These are phyloP conservation scores for Wickerhamiella lipophila DNA, from an alignment of 805 yeast species.

Conservation along the genomic window DNA sequence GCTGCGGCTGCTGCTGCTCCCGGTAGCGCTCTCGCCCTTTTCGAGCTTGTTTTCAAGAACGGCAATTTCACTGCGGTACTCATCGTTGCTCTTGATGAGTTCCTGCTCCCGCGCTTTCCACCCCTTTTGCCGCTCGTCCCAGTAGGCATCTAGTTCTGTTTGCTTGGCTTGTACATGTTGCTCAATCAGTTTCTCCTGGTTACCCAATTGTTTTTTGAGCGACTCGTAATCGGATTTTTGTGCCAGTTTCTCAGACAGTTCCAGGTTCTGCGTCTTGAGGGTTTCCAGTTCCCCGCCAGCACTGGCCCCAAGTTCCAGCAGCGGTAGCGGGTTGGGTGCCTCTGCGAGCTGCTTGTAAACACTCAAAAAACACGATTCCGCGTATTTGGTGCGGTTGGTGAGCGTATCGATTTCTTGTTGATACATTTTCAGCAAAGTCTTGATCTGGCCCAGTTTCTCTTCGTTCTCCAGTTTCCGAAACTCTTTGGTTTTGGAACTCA, in stretches of 20 bases:
- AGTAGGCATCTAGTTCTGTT: slow-evolving; percentile 50
- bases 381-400: slow-evolving; percentile 60
- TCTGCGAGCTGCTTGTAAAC: slow-evolving; percentile 68
- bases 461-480: slow-evolving; percentile 61
- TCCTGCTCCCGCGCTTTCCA: slow-evolving; percentile 49
- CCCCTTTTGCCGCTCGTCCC: slow-evolving; percentile 61
- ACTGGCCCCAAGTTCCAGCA: slow-evolving; percentile 46
- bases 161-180: slow-evolving; percentile 56
- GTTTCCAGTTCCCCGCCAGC: slow-evolving; percentile 35
- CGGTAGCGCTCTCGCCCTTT: slow-evolving; percentile 15
- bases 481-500: slow-evolving; percentile 75
- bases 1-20: slow-evolving; percentile 7
- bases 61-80: slow-evolving; percentile 50
- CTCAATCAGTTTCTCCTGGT: slow-evolving; percentile 41
- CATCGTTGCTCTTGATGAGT: slow-evolving; percentile 46
- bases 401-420: slow-evolving; percentile 79
- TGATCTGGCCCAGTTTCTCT: slow-evolving; percentile 53
- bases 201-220: slow-evolving; percentile 48
- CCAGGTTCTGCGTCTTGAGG: slow-evolving; percentile 31
- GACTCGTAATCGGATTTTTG: slow-evolving; percentile 68
- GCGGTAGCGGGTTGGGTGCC: slow-evolving; percentile 85
- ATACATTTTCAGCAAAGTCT: slow-evolving; percentile 56
- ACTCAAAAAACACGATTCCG: slow-evolving; percentile 62
- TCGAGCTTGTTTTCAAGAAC: slow-evolving; percentile 44
- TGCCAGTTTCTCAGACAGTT: slow-evolving; percentile 40